Conservation (phyloP, 2,329 filamentous ascomycete genomes). For the Endoconidiophora polonica region DNA sequence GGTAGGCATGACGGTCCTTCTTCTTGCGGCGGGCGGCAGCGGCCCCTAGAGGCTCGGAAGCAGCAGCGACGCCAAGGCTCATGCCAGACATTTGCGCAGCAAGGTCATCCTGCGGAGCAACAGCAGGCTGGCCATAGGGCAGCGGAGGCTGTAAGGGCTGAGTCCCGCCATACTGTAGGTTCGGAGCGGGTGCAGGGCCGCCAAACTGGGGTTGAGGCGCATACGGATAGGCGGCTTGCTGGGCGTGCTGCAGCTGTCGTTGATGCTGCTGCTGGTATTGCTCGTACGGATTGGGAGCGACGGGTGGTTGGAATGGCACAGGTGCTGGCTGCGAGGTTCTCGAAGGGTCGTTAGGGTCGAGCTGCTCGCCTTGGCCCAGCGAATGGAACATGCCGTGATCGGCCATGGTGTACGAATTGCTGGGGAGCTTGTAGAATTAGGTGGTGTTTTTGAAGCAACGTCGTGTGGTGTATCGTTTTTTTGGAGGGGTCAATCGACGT, state of each 20-base stretch:
- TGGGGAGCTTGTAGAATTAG: background rate
- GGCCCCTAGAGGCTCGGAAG: constrained; percentile 20
- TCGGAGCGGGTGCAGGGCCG: constrained; percentile 8
- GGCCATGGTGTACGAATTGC: constrained; percentile 26
- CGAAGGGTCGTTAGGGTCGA: constrained; percentile 38
- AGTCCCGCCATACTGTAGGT: constrained; percentile 7
- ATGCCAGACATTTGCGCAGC: constrained; percentile 65
- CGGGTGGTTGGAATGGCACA: constrained; percentile 39
- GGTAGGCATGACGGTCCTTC: constrained; percentile 88
- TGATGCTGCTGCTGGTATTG: constrained; percentile 18
- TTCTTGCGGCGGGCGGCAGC: constrained; percentile 54
- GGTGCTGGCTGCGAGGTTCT: constrained; percentile 32
- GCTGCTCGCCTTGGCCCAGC: constrained; percentile 37
- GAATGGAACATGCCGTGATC: constrained; percentile 39
- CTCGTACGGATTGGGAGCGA: constrained; percentile 38
- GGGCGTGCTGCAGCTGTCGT: constrained; percentile 2
- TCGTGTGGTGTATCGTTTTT: background rate
- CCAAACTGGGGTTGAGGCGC: constrained; percentile 4
- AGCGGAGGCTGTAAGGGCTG: constrained; percentile 4
- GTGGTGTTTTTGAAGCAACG: too few relatives aligned
- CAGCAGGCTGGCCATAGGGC: background rate
- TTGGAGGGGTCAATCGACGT: background rate
- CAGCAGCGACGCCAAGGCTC: constrained; percentile 35
- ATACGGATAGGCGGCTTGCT: constrained; percentile 1
- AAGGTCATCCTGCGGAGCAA: constrained; percentile 26